phyloP scores from a whole-genome alignment of 2,329 filamentous ascomycete species.

The Pseudopithomyces chartarum region DNA sequence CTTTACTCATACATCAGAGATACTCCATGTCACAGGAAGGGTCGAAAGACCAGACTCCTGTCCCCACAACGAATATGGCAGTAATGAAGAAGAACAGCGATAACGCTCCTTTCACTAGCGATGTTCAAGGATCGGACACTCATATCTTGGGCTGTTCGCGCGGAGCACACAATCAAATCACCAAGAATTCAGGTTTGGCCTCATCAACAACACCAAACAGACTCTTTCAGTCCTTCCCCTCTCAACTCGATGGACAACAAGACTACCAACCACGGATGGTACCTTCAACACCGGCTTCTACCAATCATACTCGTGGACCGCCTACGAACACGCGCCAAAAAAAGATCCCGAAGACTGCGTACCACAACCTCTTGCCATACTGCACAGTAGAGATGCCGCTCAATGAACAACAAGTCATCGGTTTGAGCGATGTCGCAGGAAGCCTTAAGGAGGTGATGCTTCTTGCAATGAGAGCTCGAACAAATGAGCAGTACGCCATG shows the following conservation, averaged over 20 bases:
- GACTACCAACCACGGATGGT: slow-evolving; percentile 6
- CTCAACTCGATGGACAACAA: slow-evolving; percentile 15
- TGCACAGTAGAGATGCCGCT: slow-evolving; percentile 32
- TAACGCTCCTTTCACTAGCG: neutral
- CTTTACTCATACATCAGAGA: neutral
- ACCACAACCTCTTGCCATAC: slow-evolving; percentile 32
- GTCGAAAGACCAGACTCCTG: neutral
- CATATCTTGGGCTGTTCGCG: neutral
- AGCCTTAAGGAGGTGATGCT: slow-evolving; percentile 39
- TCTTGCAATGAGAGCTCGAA: slow-evolving; percentile 27
- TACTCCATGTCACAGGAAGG: neutral
- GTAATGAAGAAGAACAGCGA: no score
- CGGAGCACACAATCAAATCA: neutral
- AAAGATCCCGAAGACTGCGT: slow-evolving; percentile 10
- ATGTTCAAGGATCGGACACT: neutral
- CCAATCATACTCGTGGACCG: neutral
- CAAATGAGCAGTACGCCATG: slow-evolving; percentile 18
- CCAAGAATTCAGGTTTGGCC: neutral
- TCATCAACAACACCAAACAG: neutral
- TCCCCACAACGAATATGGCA: neutral
- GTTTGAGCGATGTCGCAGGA: slow-evolving; percentile 38
- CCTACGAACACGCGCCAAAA: neutral
- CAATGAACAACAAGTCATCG: slow-evolving; percentile 30
- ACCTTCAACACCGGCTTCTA: neutral
- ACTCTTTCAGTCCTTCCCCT: neutral